Conservation (phyloP, 2,329 filamentous ascomycete species). For the Penicillium aurantiogriseum region DNA sequence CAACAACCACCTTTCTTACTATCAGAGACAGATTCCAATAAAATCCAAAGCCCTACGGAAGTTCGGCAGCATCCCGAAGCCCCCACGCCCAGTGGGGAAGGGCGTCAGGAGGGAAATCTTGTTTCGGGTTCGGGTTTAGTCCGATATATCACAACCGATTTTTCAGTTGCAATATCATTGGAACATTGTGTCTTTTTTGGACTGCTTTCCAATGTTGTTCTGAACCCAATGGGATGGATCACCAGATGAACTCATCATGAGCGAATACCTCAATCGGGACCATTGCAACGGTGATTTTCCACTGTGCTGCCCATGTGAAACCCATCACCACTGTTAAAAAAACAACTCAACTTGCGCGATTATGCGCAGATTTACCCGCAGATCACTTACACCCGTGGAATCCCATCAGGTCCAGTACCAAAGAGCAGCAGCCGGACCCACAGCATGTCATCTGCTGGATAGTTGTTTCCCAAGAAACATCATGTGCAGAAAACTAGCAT, state of each 20-base stretch:
- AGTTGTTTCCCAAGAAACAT: not conserved
- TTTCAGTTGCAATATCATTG: not conserved
- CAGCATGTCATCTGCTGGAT: not conserved
- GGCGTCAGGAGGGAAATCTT: not conserved
- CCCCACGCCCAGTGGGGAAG: not conserved
- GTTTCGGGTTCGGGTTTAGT: not conserved
- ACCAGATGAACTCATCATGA: not conserved
- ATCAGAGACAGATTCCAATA: not conserved
- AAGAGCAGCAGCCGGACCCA: not conserved
- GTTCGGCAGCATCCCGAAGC: not conserved
- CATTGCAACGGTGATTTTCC: not conserved
- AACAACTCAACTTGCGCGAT: not conserved
- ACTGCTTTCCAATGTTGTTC: not conserved
- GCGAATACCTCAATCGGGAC: not conserved
- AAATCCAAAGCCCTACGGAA: not conserved
- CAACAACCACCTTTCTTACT: not conserved
- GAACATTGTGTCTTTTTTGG: not conserved
- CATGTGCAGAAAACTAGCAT: not conserved
- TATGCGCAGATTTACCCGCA: not conserved
- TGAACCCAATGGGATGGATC: not conserved
- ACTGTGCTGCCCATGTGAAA: constrained; percentile 1
- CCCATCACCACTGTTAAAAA: not conserved
- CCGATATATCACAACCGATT: not conserved
- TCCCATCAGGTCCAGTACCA: not conserved
- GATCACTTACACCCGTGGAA: not conserved